Base-by-base conservation (phyloP, 129 eudicot genomes). In the Lactuca saligna region DNA sequence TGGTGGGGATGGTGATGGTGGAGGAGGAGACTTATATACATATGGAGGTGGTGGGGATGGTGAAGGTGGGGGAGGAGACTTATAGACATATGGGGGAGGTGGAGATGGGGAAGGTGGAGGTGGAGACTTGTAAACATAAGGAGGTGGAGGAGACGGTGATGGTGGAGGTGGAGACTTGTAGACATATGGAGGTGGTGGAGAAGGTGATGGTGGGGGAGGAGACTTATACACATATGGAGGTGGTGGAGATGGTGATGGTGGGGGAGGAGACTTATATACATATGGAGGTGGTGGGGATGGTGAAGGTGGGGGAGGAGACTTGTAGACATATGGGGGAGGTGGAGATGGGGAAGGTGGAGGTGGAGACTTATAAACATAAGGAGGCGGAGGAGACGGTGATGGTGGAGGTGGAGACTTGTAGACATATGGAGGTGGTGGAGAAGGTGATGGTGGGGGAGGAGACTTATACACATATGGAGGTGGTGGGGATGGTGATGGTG, bases 401-500 rank as follows among this genome's bases (percentile, higher is more conserved):
- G 71, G 71, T 34, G 66, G 66, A 0, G 66, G 50, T 0, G 66
- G 74, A 0, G 74, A 69, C 44, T 69, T 69, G 12, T 69, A 69
- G 0, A 69, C 63, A 0, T n/a, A 69, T 0, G 74, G 77, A 42
- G 41, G 77, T 20, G 77, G 77, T 49, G 70, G 76, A 0, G 76
- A 53, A 0, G 76, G 77, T 0, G 77, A 72, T 7, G 77, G 62
- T 7, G 70, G 70, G 0, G 77, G 77, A 0, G 77, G 70, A 0
- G 71, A 73, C 57, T 63, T 73, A 35, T 61, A 60, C 0, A 48
- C 8, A 0, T 75, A 67, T 0, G 75, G 66, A 3, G 80, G 74
- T n/a, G 80, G 74, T 25, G 75, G 75, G 0, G 75, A 70, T 57
- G 75, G 75, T 25, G 78, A 73, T 5, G 78, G 78, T n/a, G 70